Percentiles rank a stretch among this genome's conserved stretches.
These are phyloP conservation scores for Ascochyta rabiei DNA, from an alignment of 2,329 filamentous ascomycete species.

Conservation along the genomic window DNA sequence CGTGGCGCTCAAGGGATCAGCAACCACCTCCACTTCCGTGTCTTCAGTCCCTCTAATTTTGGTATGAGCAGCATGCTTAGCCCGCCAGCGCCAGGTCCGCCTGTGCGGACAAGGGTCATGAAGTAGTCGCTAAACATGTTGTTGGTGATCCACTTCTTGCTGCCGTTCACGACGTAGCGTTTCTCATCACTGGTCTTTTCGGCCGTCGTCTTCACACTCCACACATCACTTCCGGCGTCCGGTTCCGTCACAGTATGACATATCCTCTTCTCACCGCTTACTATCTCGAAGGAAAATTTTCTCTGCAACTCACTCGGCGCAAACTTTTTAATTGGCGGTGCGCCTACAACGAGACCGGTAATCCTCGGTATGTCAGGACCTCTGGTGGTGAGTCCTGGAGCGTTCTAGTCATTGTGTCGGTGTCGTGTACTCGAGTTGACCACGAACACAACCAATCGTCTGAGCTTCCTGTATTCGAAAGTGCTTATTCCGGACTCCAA, in stretches of 20 bases:
- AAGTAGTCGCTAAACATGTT: slow-evolving; percentile 45
- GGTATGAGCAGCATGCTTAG: slow-evolving; percentile 43
- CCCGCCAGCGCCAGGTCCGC: slow-evolving; percentile 34
- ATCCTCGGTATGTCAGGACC: slow-evolving; percentile 1
- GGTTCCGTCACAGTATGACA: slow-evolving; percentile 43
- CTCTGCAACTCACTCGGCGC: slow-evolving; percentile 26
- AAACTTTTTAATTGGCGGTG: slow-evolving; percentile 34
- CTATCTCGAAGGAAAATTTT: slow-evolving; percentile 38
- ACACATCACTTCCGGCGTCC: slow-evolving; percentile 36
- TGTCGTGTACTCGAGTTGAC: background rate
- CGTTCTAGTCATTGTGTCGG: background rate
- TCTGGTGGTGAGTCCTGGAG: background rate
- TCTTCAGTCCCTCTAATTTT: slow-evolving; percentile 27
- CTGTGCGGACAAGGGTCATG: slow-evolving; percentile 42
- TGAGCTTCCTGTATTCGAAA: too few species aligned
- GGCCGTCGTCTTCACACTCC: slow-evolving; percentile 33
- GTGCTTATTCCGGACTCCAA: too few species aligned
- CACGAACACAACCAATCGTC: too few species aligned
- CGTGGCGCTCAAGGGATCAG: slow-evolving; percentile 31
- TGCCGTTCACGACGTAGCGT: slow-evolving; percentile 48
- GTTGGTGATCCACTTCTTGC: slow-evolving; percentile 49
- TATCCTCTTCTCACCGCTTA: slow-evolving; percentile 37
- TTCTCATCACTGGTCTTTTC: slow-evolving; percentile 33
- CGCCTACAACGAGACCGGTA: slow-evolving; percentile 37
- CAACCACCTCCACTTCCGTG: slow-evolving; percentile 32